These are phyloP conservation scores for Chaetoceros tenuissimus DNA, from an alignment of 108 stramenopile genomes.

Conservation along the genomic window DNA sequence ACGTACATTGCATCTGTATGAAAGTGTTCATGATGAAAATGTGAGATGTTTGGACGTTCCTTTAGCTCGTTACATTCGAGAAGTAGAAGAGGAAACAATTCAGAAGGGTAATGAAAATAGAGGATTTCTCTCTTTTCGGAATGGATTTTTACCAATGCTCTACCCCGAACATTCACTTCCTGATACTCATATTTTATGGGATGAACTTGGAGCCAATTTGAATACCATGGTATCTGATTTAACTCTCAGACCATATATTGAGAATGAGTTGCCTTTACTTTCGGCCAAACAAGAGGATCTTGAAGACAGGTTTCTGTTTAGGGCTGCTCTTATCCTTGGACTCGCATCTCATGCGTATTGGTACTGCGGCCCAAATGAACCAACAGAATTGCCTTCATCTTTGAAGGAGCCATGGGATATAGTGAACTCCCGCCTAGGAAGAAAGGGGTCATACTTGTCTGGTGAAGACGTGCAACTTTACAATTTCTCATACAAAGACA, in stretches of 20 bases:
- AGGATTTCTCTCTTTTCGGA: not conserved
- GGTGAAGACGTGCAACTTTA: no score
- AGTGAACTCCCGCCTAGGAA: no score
- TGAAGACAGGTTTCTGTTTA: no score
- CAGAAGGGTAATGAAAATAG: not conserved
- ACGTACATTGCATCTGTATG: no score
- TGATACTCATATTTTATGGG: not conserved
- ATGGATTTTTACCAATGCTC: not conserved
- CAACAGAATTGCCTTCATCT: no score
- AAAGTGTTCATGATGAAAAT: not conserved
- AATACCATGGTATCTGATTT: not conserved
- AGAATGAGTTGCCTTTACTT: constrained; percentile 2
- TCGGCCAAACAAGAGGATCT: constrained; percentile 7
- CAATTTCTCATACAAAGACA: no score
- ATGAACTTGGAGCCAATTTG: not conserved
- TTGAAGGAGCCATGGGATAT: no score
- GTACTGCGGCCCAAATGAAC: no score
- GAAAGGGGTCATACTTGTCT: no score
- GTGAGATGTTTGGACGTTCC: not conserved
- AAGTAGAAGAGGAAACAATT: not conserved
- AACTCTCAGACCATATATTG: no score
- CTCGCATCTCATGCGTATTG: no score
- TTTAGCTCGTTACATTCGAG: not conserved
- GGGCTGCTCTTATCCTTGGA: no score
- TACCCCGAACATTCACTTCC: not conserved